phyloP scores from a whole-genome alignment of 805 yeast genomes.

The Kazachstania kunashirensis region DNA sequence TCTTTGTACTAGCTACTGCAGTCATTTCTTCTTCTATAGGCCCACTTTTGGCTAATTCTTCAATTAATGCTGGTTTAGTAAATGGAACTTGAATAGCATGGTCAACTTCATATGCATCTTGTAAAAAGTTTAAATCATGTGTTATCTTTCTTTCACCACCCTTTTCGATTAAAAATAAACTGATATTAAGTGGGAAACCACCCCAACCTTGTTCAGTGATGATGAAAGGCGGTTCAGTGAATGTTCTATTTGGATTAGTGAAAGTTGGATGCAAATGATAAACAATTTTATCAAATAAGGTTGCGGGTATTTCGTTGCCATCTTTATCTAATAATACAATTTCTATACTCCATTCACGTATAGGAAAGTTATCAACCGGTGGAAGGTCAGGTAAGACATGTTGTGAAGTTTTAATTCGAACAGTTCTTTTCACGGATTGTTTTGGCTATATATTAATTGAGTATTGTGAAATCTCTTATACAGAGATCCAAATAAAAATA shows the following conservation, averaged over 20 bases:
- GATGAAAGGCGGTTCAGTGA: conserved; percentile 75
- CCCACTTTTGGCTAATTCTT: conserved; percentile 71
- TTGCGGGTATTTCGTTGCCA: conserved; percentile 80
- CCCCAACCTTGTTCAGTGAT: conserved; percentile 98
- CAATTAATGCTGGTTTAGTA: conserved; percentile 60
- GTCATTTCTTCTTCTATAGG: conserved; percentile 50
- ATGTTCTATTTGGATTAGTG: conserved; percentile 72
- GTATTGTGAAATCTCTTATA: too few species aligned
- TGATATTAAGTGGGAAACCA: conserved; percentile 82
- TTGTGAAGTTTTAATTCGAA: conserved; percentile 81
- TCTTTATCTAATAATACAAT: conserved; percentile 64
- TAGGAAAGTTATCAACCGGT: conserved; percentile 83
- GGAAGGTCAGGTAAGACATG: conserved; percentile 71
- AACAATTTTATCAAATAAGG: conserved; percentile 81
- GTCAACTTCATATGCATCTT: conserved; percentile 67
- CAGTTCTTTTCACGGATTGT: conserved; percentile 62
- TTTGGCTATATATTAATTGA: conserved; percentile 3
- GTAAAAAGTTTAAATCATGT: conserved; percentile 82
- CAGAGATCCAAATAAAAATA: too few species aligned
- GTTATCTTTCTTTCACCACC: conserved; percentile 79
- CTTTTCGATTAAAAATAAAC: conserved; percentile 68
- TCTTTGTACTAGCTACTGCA: conserved; percentile 17
- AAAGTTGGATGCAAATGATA: conserved; percentile 94
- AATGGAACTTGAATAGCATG: conserved; percentile 71
- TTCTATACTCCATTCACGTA: conserved; percentile 87